Evolutionary conservation across 2,329 filamentous ascomycete species (phyloP).

Genomic region (Ophiostoma novo-ulmi): DNA sequence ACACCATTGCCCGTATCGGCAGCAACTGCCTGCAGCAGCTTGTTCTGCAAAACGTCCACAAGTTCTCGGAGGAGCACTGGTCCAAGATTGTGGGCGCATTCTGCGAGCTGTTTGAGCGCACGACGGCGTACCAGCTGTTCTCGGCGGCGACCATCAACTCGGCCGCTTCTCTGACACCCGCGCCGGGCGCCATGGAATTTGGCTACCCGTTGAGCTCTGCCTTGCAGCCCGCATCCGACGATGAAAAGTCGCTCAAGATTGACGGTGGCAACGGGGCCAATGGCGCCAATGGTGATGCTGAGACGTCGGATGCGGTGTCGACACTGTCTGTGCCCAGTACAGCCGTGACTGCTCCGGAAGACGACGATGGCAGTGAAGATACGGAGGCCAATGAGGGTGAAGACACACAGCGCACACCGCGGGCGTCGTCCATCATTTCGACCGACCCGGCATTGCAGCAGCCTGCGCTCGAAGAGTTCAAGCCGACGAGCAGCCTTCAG

Average conservation of each 20-base stretch:
- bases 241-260: conserved; percentile 57
- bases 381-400: conserved; percentile 28
- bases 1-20: conserved; percentile 94
- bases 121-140: conserved; percentile 92
- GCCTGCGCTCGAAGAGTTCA: conserved; percentile 73
- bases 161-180: conserved; percentile 47
- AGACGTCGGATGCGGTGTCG: conserved; percentile 33
- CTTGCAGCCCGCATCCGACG: conserved; percentile 29
- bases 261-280: conserved; percentile 32
- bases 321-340: conserved; percentile 31
- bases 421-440: conserved; percentile 8
- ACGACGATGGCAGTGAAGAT: conserved; percentile 30
- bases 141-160: conserved; percentile 64
- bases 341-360: conserved; percentile 35
- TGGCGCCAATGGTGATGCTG: conserved; percentile 32
- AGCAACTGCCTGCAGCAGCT: conserved; percentile 97
- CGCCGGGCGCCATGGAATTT: conserved; percentile 51
- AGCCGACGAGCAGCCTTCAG: conserved; percentile 67
- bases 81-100: conserved; percentile 91
- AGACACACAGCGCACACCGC: conserved; percentile 21
- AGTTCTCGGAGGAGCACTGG: conserved; percentile 86
- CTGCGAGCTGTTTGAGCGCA: conserved; percentile 89
- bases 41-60: conserved; percentile 91
- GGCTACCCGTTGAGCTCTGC: conserved; percentile 41
- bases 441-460: conserved; percentile 39